Evolutionary conservation across 2,329 filamentous ascomycete genomes (phyloP).

Genomic region (Cercospora brassicicola): DNA sequence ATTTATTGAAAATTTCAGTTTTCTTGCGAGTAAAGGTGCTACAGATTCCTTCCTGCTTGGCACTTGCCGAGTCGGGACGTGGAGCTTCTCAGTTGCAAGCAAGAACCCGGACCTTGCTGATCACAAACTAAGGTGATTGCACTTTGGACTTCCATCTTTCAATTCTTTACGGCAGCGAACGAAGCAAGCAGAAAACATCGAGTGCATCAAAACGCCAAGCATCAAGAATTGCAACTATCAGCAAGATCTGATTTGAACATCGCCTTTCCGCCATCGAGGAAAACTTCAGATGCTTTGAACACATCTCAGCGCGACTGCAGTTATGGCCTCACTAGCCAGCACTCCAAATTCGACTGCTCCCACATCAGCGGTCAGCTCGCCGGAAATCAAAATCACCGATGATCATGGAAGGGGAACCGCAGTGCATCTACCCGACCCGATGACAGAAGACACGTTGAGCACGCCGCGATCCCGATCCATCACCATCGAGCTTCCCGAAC

Average conservation of each 20-base stretch:
- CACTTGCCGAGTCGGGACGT: background rate
- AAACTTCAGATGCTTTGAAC: background rate
- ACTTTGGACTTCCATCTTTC: background rate
- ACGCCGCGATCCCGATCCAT: conserved; percentile 2
- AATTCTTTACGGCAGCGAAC: background rate
- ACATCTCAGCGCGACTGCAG: background rate
- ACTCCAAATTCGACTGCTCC: background rate
- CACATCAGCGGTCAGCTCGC: conserved; percentile 8
- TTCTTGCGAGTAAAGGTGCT: background rate
- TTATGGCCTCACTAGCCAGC: conserved; percentile 7
- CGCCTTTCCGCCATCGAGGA: background rate
- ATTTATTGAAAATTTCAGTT: background rate
- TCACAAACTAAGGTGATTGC: background rate
- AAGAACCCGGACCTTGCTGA: conserved; percentile 1
- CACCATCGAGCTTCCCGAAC: background rate
- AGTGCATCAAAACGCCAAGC: background rate
- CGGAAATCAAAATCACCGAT: conserved; percentile 12
- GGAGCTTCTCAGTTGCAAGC: background rate
- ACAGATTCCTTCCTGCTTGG: background rate
- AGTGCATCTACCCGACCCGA: conserved; percentile 8
- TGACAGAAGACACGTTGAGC: background rate
- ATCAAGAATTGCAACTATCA: background rate
- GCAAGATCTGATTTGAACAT: background rate
- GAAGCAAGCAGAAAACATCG: background rate
- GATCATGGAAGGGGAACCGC: conserved; percentile 6